These are phyloP conservation scores for Pelargonium cotyledonis DNA, from an alignment of 441 rosid species.

Conservation along the genomic window DNA sequence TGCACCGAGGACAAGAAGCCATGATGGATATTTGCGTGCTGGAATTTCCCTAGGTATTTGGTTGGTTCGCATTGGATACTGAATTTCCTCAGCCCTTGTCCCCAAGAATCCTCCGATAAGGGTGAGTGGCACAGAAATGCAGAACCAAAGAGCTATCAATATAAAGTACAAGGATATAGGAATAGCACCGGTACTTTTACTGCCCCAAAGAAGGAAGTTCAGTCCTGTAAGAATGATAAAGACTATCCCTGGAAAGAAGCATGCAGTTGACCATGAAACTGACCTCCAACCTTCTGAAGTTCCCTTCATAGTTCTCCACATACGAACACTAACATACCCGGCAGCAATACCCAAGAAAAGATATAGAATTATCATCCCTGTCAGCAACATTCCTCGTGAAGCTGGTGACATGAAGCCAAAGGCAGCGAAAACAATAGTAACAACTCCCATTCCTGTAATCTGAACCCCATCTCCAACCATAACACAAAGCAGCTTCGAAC, in stretches of 20 bases:
- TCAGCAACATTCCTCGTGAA: constrained; percentile 82
- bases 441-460: constrained; percentile 82
- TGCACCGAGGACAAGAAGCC: constrained; percentile 98
- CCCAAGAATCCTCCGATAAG: constrained; percentile 84
- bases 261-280: constrained; percentile 68
- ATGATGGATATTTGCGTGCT: constrained; percentile 84
- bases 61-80: constrained; percentile 83
- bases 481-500: constrained; percentile 67
- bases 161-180: constrained; percentile 75
- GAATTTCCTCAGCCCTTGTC: constrained; percentile 61
- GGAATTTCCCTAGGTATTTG: constrained; percentile 98
- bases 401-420: constrained; percentile 96
- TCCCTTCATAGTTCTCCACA: constrained; percentile 83
- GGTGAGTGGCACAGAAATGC: constrained; percentile 93
- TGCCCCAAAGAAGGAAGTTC: constrained; percentile 90
- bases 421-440: constrained; percentile 88
- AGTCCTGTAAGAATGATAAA: constrained; percentile 68
- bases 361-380: constrained; percentile 89
- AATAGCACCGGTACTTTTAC: constrained; percentile 80
- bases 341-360: constrained; percentile 78
- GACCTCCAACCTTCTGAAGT: constrained; percentile 79
- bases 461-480: constrained; percentile 92
- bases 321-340: constrained; percentile 72
- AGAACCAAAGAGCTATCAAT: constrained; percentile 84
- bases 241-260: constrained; percentile 92